A percentile compares a stretch with the other conserved stretches of the same genome.
These are phyloP conservation scores for Fagopyrum esculentum DNA, from an alignment of 148 eudicot genomes.

Conservation along the genomic window DNA sequence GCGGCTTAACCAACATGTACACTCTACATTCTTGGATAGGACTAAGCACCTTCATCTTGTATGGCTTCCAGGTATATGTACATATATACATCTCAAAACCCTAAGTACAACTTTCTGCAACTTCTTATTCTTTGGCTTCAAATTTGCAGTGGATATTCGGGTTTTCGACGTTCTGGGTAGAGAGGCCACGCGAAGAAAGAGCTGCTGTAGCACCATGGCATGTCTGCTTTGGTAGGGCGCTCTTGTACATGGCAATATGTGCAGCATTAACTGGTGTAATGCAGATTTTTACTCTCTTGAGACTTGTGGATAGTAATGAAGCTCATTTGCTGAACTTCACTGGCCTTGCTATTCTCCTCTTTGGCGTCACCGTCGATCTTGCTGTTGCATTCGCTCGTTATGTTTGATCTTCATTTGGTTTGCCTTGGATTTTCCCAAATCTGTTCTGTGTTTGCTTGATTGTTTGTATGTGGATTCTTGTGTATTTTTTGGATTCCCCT, in stretches of 20 bases:
- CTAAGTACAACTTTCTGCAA: background rate
- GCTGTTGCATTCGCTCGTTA: constrained; percentile 46
- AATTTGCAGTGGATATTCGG: constrained; percentile 64
- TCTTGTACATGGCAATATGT: constrained; percentile 59
- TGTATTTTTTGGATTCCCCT: background rate
- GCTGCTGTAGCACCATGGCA: constrained; percentile 56
- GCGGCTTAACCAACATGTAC: constrained; percentile 34
- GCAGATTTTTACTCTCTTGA: constrained; percentile 31
- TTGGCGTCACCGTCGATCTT: constrained; percentile 62
- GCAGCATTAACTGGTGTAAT: constrained; percentile 63
- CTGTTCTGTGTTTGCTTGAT: background rate
- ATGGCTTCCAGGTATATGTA: constrained; percentile 69
- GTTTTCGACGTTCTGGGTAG: constrained; percentile 34
- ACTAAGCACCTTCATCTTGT: constrained; percentile 57
- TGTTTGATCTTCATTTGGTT: constrained; percentile 13
- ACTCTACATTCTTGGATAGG: constrained; percentile 89
- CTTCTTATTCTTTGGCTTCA: background rate
- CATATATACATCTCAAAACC: too few relatives aligned
- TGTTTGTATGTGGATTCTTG: constrained; percentile 1
- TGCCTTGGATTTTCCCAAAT: background rate
- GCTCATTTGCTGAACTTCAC: constrained; percentile 51
- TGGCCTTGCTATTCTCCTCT: constrained; percentile 51
- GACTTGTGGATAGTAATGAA: constrained; percentile 29
- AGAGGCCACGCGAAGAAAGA: constrained; percentile 13
- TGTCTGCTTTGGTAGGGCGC: constrained; percentile 45